phyloP scores from a whole-genome alignment of 257 asterid genomes.

The Plantago elongata region DNA sequence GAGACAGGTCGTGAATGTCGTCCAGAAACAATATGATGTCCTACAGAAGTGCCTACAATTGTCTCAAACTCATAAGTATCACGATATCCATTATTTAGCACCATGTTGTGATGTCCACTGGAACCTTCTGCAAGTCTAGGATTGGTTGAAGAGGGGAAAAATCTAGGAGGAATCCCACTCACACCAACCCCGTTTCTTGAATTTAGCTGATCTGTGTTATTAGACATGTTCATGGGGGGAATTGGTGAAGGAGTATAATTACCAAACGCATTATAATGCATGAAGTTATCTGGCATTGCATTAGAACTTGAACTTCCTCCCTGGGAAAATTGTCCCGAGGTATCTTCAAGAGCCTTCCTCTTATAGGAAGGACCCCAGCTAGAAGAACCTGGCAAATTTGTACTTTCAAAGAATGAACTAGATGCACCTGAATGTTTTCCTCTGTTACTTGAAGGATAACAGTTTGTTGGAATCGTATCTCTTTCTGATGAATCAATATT shows the following conservation, averaged over 20 bases:
- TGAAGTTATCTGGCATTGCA: constrained; percentile 35
- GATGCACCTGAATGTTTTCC: constrained; percentile 49
- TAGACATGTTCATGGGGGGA: constrained; percentile 30
- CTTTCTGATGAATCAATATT: constrained; percentile 32
- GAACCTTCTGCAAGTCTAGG: constrained; percentile 40
- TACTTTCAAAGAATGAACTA: constrained; percentile 31
- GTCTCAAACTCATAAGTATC: constrained; percentile 40
- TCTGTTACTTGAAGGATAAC: constrained; percentile 35
- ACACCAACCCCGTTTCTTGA: constrained; percentile 38
- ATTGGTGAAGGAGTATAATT: constrained; percentile 20
- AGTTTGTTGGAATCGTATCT: constrained; percentile 30
- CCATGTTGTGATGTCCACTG: constrained; percentile 32
- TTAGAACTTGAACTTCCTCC: constrained; percentile 60
- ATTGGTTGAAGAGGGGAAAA: constrained; percentile 41
- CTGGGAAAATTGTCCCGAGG: constrained; percentile 52
- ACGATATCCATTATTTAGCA: constrained; percentile 37
- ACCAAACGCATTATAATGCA: constrained; percentile 38
- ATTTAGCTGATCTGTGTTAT: constrained; percentile 37
- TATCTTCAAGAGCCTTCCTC: constrained; percentile 76
- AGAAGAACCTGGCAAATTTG: constrained; percentile 44
- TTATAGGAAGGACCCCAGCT: constrained; percentile 82
- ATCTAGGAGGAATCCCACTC: constrained; percentile 30
- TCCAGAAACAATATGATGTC: constrained; percentile 34
- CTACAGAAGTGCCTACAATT: constrained; percentile 32
- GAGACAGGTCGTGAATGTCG: constrained; percentile 13